Evolutionary conservation across 345 rosid genomes (phyloP).

Genomic region (Sapria himalayana): DNA sequence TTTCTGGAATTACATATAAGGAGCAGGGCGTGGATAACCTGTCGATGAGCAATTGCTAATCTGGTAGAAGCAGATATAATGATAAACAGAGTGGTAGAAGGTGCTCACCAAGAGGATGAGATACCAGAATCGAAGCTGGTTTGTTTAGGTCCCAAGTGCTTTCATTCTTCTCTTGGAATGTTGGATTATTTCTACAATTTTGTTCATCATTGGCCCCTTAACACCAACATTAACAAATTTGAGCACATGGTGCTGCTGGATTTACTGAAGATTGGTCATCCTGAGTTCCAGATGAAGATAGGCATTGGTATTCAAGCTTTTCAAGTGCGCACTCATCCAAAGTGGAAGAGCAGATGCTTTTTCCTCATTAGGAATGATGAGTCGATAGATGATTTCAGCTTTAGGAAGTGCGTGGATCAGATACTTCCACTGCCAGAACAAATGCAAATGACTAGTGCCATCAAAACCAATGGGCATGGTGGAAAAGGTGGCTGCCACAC

Average conservation of each 20-base stretch:
- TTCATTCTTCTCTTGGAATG: too few species aligned
- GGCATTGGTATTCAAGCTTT: constrained; percentile 51
- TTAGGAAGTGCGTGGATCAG: constrained; percentile 82
- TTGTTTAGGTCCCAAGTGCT: too few species aligned
- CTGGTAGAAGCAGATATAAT: too few species aligned
- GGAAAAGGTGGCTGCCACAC: constrained; percentile 33
- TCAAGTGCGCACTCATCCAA: constrained; percentile 59
- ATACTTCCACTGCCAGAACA: constrained; percentile 76
- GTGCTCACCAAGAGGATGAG: too few species aligned
- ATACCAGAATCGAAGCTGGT: too few species aligned
- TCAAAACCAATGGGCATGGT: constrained; percentile 27
- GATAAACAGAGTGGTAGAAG: too few species aligned
- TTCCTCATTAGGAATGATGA: constrained; percentile 63
- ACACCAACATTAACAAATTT: too few species aligned
- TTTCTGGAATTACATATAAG: too few species aligned
- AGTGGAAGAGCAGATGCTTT: constrained; percentile 59
- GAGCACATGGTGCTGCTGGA: constrained; percentile 57
- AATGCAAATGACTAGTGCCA: constrained; percentile 32
- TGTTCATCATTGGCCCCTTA: too few species aligned
- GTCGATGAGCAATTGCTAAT: too few species aligned
- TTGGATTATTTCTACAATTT: too few species aligned
- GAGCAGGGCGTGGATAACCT: too few species aligned
- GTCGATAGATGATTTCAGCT: constrained; percentile 73
- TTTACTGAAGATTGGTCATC: constrained; percentile 63
- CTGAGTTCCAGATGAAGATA: constrained; percentile 63